A percentile compares a stretch with the other conserved stretches of the same genome.
Evolutionary conservation across 2,329 filamentous ascomycete species (phyloP).

Genomic region (Phialophora macrospora): DNA sequence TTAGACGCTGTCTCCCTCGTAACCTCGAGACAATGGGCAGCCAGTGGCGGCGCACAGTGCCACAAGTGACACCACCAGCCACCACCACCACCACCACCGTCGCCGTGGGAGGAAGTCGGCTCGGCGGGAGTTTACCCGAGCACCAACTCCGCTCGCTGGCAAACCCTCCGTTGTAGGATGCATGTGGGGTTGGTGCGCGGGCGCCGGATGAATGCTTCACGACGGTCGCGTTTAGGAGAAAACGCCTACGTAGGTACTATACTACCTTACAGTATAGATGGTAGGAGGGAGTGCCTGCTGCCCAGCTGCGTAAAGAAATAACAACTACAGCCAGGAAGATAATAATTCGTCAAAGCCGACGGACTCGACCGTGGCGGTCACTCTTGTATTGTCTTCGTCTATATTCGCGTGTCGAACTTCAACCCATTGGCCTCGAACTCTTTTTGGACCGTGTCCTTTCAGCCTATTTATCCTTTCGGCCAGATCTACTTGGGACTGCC

Average conservation of each 20-base stretch:
- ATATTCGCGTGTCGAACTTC: no score
- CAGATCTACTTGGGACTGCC: neutral
- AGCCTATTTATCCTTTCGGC: neutral
- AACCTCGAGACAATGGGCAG: no score
- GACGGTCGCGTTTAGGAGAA: neutral
- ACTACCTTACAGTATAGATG: neutral
- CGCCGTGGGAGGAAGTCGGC: no score
- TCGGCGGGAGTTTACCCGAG: slow-evolving; percentile 9
- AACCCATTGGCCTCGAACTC: neutral
- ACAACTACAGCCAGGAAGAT: neutral
- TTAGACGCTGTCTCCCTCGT: no score
- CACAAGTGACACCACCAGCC: no score
- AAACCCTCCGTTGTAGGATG: neutral
- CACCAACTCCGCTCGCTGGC: neutral
- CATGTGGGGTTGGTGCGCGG: neutral
- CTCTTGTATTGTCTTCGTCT: neutral
- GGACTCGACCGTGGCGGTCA: no score
- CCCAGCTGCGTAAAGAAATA: neutral
- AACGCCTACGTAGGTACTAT: neutral
- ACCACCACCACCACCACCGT: no score
- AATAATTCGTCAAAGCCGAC: neutral
- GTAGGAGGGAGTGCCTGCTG: neutral
- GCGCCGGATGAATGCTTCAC: slow-evolving; percentile 5
- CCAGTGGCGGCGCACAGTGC: no score
- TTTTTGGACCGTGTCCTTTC: neutral